Base-by-base conservation (phyloP, 2,329 filamentous ascomycete genomes). In the Dactylellina haptotyla region DNA sequence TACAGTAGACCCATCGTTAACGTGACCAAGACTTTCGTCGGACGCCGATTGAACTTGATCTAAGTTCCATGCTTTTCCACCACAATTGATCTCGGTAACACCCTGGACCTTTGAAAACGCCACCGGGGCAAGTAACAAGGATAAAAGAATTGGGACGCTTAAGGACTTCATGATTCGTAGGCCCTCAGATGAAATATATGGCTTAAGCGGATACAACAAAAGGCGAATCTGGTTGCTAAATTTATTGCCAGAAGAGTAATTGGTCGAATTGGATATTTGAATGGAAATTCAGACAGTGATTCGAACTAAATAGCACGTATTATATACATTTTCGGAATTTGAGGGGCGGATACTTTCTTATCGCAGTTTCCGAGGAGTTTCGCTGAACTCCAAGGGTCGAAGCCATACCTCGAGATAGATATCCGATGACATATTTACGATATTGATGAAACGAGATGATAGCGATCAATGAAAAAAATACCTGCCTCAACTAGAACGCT, bases 1-100 rank as follows among this genome's bases (percentile, higher is more conserved):
- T 66, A 73, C 69, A 20, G 74, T 75, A 10, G 72, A 77, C 45
- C 76, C 76, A 39, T 58, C 69, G 25, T 75, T 71, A 12, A 77
- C 63, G 63, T 77, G 69, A 23, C 39, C 53, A 43, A 77, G 66
- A 2, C 76, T 70, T 26, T 57, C 45, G n/a, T 76, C 66, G 4
- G 75, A 75, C 23, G 76, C 76, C 2, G 67, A 69, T 20, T 75
- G 51, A 16, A 77, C 53, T 46, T 70, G 51, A 28, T 75, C 67
- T 37, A 56, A 12, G 37, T 57, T 59, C 51, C 50, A 71, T 20
- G 58, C 32, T 45, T 67, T 26, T 56, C 73, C 69, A 32, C 62
- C 67, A 28, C 73, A 75, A 51, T 61, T 46, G 4, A 69, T 56
- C 30, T 63, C 64, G n/a, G 72, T 75, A 14, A 73, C 74, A 20